Evolutionary conservation across 257 asterid species (phyloP).

Genomic region (Petrea volubilis): DNA sequence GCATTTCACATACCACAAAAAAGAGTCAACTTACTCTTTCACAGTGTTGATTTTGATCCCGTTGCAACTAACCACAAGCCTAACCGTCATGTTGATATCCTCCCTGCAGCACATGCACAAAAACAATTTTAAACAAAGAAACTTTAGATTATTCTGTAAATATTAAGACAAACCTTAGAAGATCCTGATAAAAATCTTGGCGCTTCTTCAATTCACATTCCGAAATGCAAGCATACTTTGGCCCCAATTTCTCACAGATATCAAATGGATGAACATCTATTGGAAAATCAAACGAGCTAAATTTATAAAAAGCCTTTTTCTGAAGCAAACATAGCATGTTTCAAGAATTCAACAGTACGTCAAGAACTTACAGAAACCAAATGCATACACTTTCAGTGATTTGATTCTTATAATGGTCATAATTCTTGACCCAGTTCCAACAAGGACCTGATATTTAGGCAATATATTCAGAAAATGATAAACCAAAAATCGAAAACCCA

Average conservation of each 20-base stretch:
- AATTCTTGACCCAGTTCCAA: slow-evolving; percentile 94
- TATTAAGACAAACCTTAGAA: slow-evolving; percentile 65
- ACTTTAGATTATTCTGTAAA: slow-evolving; percentile 14
- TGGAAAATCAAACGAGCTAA: slow-evolving; percentile 24
- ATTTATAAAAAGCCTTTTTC: slow-evolving; percentile 1
- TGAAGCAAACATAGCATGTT: slow-evolving; percentile 5
- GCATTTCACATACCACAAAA: slow-evolving; percentile 8
- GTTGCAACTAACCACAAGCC: slow-evolving; percentile 94
- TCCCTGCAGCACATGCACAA: slow-evolving; percentile 65
- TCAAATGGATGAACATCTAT: slow-evolving; percentile 93
- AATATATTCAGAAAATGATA: not conserved
- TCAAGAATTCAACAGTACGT: slow-evolving; percentile 9
- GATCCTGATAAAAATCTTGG: slow-evolving; percentile 77
- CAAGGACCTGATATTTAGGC: slow-evolving; percentile 70
- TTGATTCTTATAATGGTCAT: slow-evolving; percentile 86
- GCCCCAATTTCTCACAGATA: slow-evolving; percentile 87
- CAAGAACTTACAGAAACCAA: slow-evolving; percentile 87
- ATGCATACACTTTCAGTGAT: slow-evolving; percentile 87
- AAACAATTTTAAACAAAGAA: slow-evolving; percentile 8
- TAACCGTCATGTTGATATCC: slow-evolving; percentile 91
- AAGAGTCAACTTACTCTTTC: slow-evolving; percentile 70
- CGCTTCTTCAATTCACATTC: slow-evolving; percentile 63
- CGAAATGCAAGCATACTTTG: slow-evolving; percentile 74
- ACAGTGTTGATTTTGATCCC: slow-evolving; percentile 86
- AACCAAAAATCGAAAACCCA: not conserved